phyloP scores from a whole-genome alignment of 768 basidiomycete species.

The Crucibulum laeve region DNA sequence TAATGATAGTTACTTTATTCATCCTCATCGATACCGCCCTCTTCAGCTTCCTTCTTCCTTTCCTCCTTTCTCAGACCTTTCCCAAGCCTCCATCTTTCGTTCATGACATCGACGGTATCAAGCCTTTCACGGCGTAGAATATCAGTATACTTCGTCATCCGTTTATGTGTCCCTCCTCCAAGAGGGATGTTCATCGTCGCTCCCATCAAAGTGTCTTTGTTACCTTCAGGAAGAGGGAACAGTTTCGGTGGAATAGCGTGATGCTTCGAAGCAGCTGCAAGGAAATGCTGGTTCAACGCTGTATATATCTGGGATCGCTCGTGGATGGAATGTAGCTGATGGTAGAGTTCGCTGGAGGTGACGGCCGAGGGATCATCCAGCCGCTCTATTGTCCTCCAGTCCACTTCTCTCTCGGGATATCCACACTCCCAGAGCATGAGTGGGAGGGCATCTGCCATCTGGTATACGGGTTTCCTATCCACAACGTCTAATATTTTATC shows the following conservation, averaged over 20 bases:
- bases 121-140: conserved; percentile 64
- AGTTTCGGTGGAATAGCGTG: conserved; percentile 37
- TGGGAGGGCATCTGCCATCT: conserved; percentile 91
- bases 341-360: conserved; percentile 31
- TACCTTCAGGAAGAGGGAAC: conserved; percentile 28
- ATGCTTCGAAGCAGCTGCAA: conserved; percentile 47
- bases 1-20: conserved; percentile 16
- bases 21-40: conserved; percentile 16
- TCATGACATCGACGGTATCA: conserved; percentile 67
- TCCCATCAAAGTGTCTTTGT: conserved; percentile 5
- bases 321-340: conserved; percentile 49
- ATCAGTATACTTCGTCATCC: conserved; percentile 60
- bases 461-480: conserved; percentile 79
- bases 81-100: conserved; percentile 74
- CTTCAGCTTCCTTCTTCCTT: conserved; percentile 20
- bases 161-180: conserved; percentile 67
- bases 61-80: conserved; percentile 49
- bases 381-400: conserved; percentile 63
- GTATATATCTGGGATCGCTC: conserved; percentile 62
- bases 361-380: conserved; percentile 19
- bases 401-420: conserved; percentile 60
- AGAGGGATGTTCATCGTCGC: conserved; percentile 47
- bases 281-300: conserved; percentile 62
- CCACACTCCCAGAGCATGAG: conserved; percentile 90
- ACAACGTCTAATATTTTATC: conserved; percentile 41